Conservation (phyloP, 2,329 filamentous ascomycete genomes). For the Fusarium sp. region DNA sequence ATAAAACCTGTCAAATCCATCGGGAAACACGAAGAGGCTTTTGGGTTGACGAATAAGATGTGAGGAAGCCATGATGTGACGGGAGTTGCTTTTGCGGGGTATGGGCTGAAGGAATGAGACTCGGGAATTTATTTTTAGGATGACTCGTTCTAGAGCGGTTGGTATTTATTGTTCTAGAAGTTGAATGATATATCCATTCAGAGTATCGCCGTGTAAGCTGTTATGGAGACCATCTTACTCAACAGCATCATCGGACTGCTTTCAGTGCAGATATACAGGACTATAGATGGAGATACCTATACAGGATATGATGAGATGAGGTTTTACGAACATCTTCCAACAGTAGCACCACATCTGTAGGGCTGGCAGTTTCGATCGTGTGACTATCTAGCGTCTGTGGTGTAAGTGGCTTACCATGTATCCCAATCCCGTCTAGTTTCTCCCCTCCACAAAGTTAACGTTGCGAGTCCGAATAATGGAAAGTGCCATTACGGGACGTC, state of each 20-base stretch:
- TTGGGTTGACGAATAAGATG: conserved; percentile 26
- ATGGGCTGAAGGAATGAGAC: conserved; percentile 4
- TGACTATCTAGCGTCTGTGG: conserved; percentile 13
- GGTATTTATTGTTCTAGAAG: background rate
- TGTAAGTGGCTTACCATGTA: conserved; percentile 27
- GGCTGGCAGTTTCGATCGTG: conserved; percentile 34
- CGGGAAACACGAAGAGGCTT: conserved; percentile 29
- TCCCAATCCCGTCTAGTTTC: conserved; percentile 5
- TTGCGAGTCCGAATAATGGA: conserved; percentile 4
- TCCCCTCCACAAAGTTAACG: conserved; percentile 16
- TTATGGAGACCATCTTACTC: background rate
- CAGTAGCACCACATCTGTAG: conserved; percentile 8
- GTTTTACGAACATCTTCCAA: background rate
- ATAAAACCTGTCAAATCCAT: background rate
- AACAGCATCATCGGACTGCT: background rate
- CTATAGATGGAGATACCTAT: too few relatives aligned
- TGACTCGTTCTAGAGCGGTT: background rate
- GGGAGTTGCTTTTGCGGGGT: conserved; percentile 28
- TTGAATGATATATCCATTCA: background rate
- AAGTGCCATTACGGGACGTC: background rate
- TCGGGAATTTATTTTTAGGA: conserved; percentile 32
- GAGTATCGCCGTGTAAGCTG: background rate
- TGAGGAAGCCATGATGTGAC: background rate
- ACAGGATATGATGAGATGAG: background rate
- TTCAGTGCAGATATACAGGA: background rate